Conservation (phyloP, 2,329 filamentous ascomycete species). For the Mollisiaceae sp. region DNA sequence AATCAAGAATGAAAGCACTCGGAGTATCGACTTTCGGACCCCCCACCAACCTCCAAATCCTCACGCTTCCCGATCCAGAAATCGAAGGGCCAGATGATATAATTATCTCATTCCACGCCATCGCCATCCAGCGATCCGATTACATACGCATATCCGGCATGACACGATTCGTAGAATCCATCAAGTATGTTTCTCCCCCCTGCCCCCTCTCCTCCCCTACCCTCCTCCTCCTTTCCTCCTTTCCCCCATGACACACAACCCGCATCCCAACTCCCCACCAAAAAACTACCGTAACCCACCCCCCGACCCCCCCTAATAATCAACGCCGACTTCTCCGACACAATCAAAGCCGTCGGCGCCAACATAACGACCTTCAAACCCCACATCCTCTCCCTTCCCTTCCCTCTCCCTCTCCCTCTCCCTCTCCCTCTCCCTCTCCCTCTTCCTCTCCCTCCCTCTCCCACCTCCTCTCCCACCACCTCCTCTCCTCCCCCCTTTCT, state of each 20-base stretch:
- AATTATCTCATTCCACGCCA: background rate
- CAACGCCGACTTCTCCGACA: conserved; percentile 48
- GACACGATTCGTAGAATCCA: conserved; percentile 1
- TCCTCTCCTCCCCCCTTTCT: too few relatives aligned
- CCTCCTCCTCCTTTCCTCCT: background rate
- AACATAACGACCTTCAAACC: conserved; percentile 42
- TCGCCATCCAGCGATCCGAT: background rate
- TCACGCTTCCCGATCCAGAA: background rate
- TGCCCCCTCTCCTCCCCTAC: too few relatives aligned
- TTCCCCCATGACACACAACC: background rate
- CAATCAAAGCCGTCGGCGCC: conserved; percentile 43
- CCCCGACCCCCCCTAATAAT: conserved; percentile 45
- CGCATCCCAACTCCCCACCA: background rate
- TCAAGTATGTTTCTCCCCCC: background rate
- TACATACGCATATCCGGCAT: background rate
- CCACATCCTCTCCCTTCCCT: conserved; percentile 35
- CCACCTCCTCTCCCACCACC: too few relatives aligned
- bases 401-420: conserved; percentile 45
- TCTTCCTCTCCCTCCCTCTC: too few relatives aligned
- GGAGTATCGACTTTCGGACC: background rate
- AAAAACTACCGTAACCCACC: too few relatives aligned
- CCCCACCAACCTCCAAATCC: conserved; percentile 2
- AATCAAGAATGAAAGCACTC: conserved; percentile 5
- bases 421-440: too few relatives aligned
- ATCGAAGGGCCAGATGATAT: conserved; percentile 6